A percentile compares a stretch with the other conserved stretches of the same genome.
Conservation (phyloP, 225 moss, liverwort and hornwort species). For the Neckera pumila region DNA sequence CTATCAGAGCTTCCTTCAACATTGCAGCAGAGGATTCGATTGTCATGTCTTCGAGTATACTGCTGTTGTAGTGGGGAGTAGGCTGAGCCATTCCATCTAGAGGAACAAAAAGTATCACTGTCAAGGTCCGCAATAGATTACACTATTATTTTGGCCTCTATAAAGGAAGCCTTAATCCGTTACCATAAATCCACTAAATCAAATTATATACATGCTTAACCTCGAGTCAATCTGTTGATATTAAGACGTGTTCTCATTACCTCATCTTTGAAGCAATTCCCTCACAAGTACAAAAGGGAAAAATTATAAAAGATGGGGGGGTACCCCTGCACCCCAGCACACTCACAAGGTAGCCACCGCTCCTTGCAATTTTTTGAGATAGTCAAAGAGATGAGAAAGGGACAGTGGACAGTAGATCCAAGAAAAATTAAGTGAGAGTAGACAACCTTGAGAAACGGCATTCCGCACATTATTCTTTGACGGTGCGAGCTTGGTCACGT, state of each 20-base stretch:
- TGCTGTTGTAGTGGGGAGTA: conserved; percentile 77
- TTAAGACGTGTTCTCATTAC: not conserved
- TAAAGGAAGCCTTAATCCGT: not conserved
- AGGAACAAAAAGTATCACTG: conserved; percentile 8
- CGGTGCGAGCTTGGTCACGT: conserved; percentile 44
- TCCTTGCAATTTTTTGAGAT: not conserved
- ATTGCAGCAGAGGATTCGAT: conserved; percentile 36
- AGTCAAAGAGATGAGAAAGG: not conserved
- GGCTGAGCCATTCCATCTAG: conserved; percentile 60
- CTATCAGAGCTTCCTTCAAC: conserved; percentile 31
- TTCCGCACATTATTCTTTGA: conserved; percentile 68
- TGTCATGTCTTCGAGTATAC: conserved; percentile 72
- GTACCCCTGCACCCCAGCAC: not conserved
- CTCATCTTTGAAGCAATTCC: not conserved
- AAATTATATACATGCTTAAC: not conserved
- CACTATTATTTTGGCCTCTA: not conserved
- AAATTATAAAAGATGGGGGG: not conserved
- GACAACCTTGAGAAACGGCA: conserved; percentile 39
- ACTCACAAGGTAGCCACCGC: not conserved
- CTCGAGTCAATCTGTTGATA: not conserved
- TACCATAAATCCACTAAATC: not conserved
- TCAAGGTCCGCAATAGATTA: not conserved
- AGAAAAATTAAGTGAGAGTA: not conserved
- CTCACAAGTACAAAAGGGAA: not conserved
- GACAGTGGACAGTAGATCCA: not conserved